Conservation (phyloP, 192 early-diverging fungal species). For the Podila epicladia region DNA sequence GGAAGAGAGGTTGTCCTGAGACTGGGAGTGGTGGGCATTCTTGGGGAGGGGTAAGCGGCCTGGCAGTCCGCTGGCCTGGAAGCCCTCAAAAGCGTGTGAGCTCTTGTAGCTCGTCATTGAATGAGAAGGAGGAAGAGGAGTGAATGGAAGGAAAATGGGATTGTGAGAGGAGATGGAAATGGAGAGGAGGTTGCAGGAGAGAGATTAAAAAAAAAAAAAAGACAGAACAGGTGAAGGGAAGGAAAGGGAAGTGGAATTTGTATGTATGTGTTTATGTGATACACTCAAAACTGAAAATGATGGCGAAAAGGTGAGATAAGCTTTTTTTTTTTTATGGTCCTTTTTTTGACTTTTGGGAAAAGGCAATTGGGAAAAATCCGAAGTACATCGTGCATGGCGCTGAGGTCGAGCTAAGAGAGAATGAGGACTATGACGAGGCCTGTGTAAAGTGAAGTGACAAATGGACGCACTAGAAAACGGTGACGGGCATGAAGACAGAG, state of each 20-base stretch:
- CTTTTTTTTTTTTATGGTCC: not conserved
- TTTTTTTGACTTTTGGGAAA: not conserved
- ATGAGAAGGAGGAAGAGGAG: not conserved
- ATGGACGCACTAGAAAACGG: too few relatives aligned
- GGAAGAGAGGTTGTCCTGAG: not conserved
- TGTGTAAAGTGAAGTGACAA: too few relatives aligned
- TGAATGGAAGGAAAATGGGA: not conserved
- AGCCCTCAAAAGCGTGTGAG: conserved; percentile 37
- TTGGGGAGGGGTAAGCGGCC: conserved; percentile 22
- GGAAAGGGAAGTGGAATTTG: not conserved
- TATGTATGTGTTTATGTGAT: not conserved
- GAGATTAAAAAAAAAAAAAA: not conserved
- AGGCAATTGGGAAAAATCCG: not conserved
- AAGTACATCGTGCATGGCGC: too few relatives aligned
- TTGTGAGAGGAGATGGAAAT: not conserved
- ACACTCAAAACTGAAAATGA: too few relatives aligned
- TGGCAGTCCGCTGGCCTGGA: conserved; percentile 19
- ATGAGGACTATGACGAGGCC: too few relatives aligned
- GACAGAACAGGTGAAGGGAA: not conserved
- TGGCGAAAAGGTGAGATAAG: not conserved
- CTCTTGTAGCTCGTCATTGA: conserved; percentile 50
- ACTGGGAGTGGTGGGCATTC: conserved; percentile 13
- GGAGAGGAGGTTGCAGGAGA: not conserved
- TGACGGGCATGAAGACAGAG: too few relatives aligned
- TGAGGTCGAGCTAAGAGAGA: too few relatives aligned